Base-by-base conservation (phyloP, 306 rosid genomes). In the Casuarina cunninghamiana region DNA sequence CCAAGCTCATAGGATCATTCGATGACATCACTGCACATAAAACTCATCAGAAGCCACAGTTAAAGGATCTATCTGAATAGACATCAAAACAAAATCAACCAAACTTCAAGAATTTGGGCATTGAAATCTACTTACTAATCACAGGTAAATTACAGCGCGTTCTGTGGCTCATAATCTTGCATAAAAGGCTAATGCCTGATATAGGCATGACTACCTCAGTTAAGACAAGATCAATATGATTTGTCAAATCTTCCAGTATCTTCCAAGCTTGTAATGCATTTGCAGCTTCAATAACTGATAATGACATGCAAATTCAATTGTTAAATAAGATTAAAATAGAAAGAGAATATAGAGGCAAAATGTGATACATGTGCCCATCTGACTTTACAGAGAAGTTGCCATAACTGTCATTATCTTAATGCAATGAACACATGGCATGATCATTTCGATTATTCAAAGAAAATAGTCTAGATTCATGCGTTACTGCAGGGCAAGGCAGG, bases 151-250 rank as follows among this genome's bases (percentile, higher is more conserved):
- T 89, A 80, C 83, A 90, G 66, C 90, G 89, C 21, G 92, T 86
- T 75, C 75, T 91, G 86, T 92, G 97, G 91, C 74, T 83, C 97
- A 88, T 92, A 79, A 94, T 92, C 89, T 90, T 94, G 85, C 83
- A 76, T 73, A 94, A 84, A 77, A 94, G 97, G 68, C 92, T 88
- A 78, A 94, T 83, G 78, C 98, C 98, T 45, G 91, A 69, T 69
- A 91, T 80, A 19, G 98, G 97, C 95, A 94, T 89, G 81, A 89
- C 93, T 62, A 92, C 93, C 88, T 94, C 98, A 35, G 97, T 94
- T 83, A 94, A 82, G 26, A 94, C 78, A 41, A 94, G 83, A 90
- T 94, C 98, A 73, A 92, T 82, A 76, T 92, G 93, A 87, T 86
- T 94, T 72, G 93, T 83, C 81, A 87, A 81, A 86, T 94, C 92